phyloP scores from a whole-genome alignment of 1,284 basidiomycete genomes.

The Puccinia horiana region DNA sequence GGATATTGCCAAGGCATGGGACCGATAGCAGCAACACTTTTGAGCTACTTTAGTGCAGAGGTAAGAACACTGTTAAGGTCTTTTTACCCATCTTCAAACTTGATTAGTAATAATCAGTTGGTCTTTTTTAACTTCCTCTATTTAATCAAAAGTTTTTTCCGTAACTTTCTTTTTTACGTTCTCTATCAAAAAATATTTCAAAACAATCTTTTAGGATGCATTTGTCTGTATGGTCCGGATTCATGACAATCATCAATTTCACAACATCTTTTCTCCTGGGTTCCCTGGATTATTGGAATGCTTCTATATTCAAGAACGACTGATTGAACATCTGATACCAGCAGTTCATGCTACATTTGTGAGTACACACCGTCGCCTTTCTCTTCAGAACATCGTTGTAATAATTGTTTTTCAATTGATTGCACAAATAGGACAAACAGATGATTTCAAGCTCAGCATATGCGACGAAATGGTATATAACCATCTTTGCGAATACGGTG shows the following conservation, averaged over 20 bases:
- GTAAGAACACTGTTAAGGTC: constrained; percentile 56
- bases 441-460: constrained; percentile 90
- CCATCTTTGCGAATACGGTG: constrained; percentile 82
- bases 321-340: constrained; percentile 82
- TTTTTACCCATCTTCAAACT: neutral
- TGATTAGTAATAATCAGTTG: neutral
- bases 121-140: neutral
- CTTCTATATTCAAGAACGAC: constrained; percentile 87
- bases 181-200: neutral
- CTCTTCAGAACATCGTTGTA: neutral
- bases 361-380: constrained; percentile 54
- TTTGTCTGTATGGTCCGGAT: constrained; percentile 80
- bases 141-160: constrained; percentile 19
- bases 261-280: constrained; percentile 85
- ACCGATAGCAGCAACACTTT: constrained; percentile 87
- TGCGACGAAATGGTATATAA: constrained; percentile 99
- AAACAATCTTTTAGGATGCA: constrained; percentile 63
- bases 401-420: neutral
- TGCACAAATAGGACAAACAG: constrained; percentile 65
- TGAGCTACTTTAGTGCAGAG: constrained; percentile 89
- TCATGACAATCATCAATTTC: constrained; percentile 85
- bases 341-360: constrained; percentile 79
- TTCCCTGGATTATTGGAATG: constrained; percentile 93
- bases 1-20: constrained; percentile 99
- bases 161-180: neutral